Percentiles rank a stretch among this genome's conserved stretches.
Conservation (phyloP, 192 early-diverging fungal genomes). For the Linnemannia exigua region DNA sequence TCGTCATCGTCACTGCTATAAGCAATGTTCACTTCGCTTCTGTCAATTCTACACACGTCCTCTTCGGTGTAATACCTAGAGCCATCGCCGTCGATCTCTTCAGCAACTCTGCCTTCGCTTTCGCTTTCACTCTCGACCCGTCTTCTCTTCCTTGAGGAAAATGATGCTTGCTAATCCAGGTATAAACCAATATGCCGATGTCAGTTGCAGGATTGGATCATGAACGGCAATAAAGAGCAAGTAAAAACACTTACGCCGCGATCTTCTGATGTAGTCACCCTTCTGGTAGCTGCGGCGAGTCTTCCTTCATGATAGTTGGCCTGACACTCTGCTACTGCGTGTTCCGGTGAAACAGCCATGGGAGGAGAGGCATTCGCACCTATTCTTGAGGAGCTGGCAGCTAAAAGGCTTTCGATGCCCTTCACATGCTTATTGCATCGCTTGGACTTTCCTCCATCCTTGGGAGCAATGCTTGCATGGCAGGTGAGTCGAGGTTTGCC, state of each 20-base stretch:
- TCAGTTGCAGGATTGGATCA: constrained; percentile 3
- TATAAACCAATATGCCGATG: not conserved
- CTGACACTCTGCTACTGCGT: too few relatives aligned
- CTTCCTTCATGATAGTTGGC: too few relatives aligned
- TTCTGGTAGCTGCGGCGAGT: not conserved
- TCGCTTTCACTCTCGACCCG: not conserved
- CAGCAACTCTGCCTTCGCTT: not conserved
- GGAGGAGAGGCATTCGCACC: too few relatives aligned
- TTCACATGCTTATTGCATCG: constrained; percentile 1
- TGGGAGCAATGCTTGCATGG: not conserved
- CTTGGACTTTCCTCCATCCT: constrained; percentile 5
- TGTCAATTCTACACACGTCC: too few relatives aligned
- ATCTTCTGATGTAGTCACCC: not conserved
- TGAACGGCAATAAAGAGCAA: not conserved
- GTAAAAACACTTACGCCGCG: not conserved
- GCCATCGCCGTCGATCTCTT: too few relatives aligned
- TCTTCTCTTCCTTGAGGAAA: not conserved
- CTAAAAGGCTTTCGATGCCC: not conserved
- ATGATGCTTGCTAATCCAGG: not conserved
- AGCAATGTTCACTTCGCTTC: not conserved
- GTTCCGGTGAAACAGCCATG: too few relatives aligned
- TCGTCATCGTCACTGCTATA: not conserved
- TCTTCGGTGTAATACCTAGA: too few relatives aligned
- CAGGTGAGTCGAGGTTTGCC: constrained; percentile 12
- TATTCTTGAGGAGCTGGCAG: too few relatives aligned